Evolutionary conservation across 2,329 filamentous ascomycete genomes (phyloP).

Genomic region (Aspergillus fijiensis): DNA sequence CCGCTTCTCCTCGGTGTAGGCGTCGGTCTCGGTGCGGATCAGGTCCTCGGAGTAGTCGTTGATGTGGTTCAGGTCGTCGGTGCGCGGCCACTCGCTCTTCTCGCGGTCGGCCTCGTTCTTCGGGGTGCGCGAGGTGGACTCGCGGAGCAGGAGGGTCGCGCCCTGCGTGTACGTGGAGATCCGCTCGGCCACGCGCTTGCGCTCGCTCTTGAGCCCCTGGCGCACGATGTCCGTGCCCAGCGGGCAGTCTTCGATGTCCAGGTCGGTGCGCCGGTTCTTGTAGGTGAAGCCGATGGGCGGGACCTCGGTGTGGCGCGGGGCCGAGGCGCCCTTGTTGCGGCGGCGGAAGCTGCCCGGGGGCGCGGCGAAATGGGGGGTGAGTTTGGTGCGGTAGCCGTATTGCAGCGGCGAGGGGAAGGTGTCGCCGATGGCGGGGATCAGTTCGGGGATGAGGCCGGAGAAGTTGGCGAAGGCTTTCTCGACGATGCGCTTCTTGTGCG

Average conservation of each 20-base stretch:
- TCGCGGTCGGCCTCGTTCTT: constrained; percentile 21
- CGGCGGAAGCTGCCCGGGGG: constrained; percentile 56
- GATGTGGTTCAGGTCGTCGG: constrained; percentile 26
- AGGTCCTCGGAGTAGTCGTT: constrained; percentile 41
- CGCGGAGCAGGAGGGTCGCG: constrained; percentile 83
- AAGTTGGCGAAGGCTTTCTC: constrained; percentile 93
- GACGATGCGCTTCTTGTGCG: constrained; percentile 79
- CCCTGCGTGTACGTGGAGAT: constrained; percentile 72
- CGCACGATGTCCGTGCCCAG: constrained; percentile 87
- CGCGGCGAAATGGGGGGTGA: constrained; percentile 92
- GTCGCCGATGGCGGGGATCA: constrained; percentile 73
- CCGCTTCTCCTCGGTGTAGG: constrained; percentile 74
- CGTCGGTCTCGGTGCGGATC: constrained; percentile 58
- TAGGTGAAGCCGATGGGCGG: constrained; percentile 88
- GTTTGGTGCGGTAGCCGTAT: constrained; percentile 92
- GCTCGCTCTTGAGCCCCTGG: constrained; percentile 73
- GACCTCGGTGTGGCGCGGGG: constrained; percentile 48
- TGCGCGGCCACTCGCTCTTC: constrained; percentile 19
- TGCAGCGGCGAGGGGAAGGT: constrained; percentile 89
- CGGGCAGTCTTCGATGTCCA: constrained; percentile 97
- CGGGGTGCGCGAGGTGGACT: constrained; percentile 68
- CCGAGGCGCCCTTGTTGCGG: constrained; percentile 48
- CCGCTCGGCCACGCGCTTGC: constrained; percentile 70
- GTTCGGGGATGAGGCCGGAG: constrained; percentile 72
- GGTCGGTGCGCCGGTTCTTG: constrained; percentile 74